These are phyloP conservation scores for Candida tetrigidarum DNA, from an alignment of 1,139 yeast species.

Conservation along the genomic window DNA sequence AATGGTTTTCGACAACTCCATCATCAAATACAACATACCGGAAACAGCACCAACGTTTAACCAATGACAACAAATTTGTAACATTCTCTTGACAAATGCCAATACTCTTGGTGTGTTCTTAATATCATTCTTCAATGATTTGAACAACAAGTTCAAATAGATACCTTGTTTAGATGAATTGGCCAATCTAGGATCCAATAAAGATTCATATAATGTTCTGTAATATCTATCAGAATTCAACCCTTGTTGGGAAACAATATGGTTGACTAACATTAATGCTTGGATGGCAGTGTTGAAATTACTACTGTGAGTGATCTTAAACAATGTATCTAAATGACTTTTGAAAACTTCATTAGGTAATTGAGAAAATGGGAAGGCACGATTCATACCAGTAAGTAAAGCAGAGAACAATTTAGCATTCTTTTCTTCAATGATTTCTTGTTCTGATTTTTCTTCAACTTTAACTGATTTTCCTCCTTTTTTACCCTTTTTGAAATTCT, in stretches of 20 bases:
- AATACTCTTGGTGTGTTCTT: constrained; percentile 64
- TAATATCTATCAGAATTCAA: constrained; percentile 76
- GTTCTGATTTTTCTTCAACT: constrained; percentile 63
- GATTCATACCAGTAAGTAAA: constrained; percentile 89
- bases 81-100: constrained; percentile 90
- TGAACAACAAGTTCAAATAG: constrained; percentile 82
- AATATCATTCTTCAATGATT: constrained; percentile 76
- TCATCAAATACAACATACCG: constrained; percentile 83
- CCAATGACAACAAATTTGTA: constrained; percentile 88
- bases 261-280: constrained; percentile 84
- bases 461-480: constrained; percentile 86
- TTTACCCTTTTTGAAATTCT: constrained; percentile 53
- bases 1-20: constrained; percentile 56
- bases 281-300: constrained; percentile 95
- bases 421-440: constrained; percentile 80
- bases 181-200: constrained; percentile 82
- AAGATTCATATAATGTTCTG: constrained; percentile 87
- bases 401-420: constrained; percentile 88
- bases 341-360: constrained; percentile 75
- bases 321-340: constrained; percentile 80
- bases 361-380: constrained; percentile 93
- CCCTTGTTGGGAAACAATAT: constrained; percentile 63
- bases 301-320: constrained; percentile 89
- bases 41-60: constrained; percentile 84
- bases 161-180: constrained; percentile 88